Conservation (phyloP, 2,329 filamentous ascomycete species). For the Aspergillus puulaauensis region DNA sequence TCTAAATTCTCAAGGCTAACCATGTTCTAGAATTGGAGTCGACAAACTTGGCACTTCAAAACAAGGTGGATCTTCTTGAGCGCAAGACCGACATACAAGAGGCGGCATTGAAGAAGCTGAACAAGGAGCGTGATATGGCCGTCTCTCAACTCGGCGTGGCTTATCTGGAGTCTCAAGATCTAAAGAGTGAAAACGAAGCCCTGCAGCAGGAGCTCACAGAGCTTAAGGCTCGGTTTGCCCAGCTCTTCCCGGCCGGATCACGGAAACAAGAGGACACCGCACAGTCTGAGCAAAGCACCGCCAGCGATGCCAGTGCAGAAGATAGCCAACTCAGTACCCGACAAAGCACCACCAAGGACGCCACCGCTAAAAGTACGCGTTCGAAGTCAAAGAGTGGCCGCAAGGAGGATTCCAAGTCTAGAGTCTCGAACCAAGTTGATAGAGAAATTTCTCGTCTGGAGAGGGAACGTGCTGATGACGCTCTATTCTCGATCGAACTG, state of each 20-base stretch:
- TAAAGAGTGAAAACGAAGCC: conserved; percentile 41
- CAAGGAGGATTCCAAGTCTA: conserved; percentile 29
- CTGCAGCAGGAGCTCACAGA: conserved; percentile 39
- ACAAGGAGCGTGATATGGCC: conserved; percentile 57
- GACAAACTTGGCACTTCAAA: conserved; percentile 54
- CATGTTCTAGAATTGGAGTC: conserved; percentile 47
- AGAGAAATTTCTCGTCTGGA: conserved; percentile 37
- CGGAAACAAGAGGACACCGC: conserved; percentile 29
- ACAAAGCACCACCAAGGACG: conserved; percentile 29
- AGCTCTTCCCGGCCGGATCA: conserved; percentile 20
- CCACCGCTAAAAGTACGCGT: conserved; percentile 30
- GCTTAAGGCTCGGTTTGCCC: conserved; percentile 37
- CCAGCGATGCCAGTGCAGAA: conserved; percentile 25
- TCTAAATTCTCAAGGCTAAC: conserved; percentile 23
- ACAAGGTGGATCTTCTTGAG: conserved; percentile 55
- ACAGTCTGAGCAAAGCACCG: conserved; percentile 26
- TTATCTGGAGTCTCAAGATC: conserved; percentile 52
- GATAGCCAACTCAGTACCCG: conserved; percentile 35
- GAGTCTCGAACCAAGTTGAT: conserved; percentile 35
- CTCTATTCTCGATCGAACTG: conserved; percentile 36
- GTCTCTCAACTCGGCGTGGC: conserved; percentile 58
- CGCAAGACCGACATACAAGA: conserved; percentile 56
- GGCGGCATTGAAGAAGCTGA: conserved; percentile 54
- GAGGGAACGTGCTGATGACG: conserved; percentile 39
- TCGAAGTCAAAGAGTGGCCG: conserved; percentile 25